Evolutionary conservation across 1,139 yeast genomes (phyloP), one percentile per base, ranked within the genome.

Genomic region (Blastobotrys capitulatus): DNA sequence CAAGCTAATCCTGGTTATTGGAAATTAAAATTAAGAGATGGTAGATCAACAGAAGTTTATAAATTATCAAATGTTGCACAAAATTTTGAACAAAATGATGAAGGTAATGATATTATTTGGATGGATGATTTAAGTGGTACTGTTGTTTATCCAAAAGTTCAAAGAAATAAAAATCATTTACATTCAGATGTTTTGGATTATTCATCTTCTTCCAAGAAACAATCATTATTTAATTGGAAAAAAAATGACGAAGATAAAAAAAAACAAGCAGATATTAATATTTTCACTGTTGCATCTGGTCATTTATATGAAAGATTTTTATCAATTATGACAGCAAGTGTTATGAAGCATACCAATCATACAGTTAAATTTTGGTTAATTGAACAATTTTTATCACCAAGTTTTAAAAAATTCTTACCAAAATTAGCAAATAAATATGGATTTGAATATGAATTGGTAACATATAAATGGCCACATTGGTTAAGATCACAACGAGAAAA

Each of bases 391-490:
- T 69, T 86, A 65, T 84, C 95, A 1, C 82, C 89, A 1, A 72
- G 79, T 4, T 83, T 89, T 62, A 81, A 78, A 60, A 62, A 69
- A 39, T 74, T 79, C 47, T 62, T 88, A n/a, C 86, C 88, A 0
- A 57, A 61, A n/a, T 62, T 89, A 43, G 82, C 94, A 0, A 64
- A 69, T n/a, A 62, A 76, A 47, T 76, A 75, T 54, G 75, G 76
- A 0, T 80, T 86, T 55, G 76, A 82, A 43, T 86, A 83, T 59
- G 90, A 88, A 60, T 68, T 86, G 42, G 74, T 92, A 18, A 79
- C 84, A 1, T 92, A 86, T 66, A 83, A 85, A 57, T 92, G 98
- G 98, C 98, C 98, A 10, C 68, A 73, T 22, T 92, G 97, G 95
- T 71, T 92, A 27, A 75, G 94, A 42, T 75, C 74, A 1, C 97